Conservation (phyloP, 257 asterid species). For the Solanum dulcamara region DNA sequence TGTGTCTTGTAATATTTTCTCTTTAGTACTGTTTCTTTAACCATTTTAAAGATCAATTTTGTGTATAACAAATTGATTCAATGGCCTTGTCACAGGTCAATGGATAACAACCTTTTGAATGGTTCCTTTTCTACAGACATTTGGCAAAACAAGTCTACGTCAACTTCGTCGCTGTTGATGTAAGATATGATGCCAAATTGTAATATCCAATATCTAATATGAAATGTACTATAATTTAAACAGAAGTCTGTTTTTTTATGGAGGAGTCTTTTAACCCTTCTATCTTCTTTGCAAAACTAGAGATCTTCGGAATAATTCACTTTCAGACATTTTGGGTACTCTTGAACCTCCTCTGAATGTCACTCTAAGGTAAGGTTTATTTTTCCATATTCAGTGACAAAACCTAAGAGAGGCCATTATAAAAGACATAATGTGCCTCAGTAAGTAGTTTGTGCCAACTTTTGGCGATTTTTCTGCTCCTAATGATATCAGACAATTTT, state of each 20-base stretch:
- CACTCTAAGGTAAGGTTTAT: slow-evolving; percentile 55
- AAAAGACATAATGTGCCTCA: not conserved
- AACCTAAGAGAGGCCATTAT: not conserved
- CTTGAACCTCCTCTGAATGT: slow-evolving; percentile 32
- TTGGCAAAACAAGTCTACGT: slow-evolving; percentile 60
- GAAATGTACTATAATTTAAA: not conserved
- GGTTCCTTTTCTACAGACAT: slow-evolving; percentile 78
- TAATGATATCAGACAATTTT: not conserved
- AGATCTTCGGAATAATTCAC: slow-evolving; percentile 55
- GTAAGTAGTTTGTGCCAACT: not conserved
- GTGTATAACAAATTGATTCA: not conserved
- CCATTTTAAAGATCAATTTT: not conserved
- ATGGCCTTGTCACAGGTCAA: slow-evolving; percentile 41
- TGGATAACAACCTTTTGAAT: slow-evolving; percentile 54
- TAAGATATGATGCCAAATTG: slow-evolving; percentile 27
- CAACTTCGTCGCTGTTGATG: slow-evolving; percentile 47
- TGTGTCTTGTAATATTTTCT: not conserved
- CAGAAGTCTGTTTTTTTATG: not conserved
- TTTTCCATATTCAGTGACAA: not conserved
- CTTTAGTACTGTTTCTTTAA: not conserved
- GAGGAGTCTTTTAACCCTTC: not conserved
- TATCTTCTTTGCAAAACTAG: slow-evolving; percentile 27
- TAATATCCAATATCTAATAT: not conserved
- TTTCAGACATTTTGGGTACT: slow-evolving; percentile 48
- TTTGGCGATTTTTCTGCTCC: not conserved